Evolutionary conservation across 2,329 filamentous ascomycete species (phyloP), one percentile per base, ranked within the genome.

Genomic region (Dothideomycetes sp.): DNA sequence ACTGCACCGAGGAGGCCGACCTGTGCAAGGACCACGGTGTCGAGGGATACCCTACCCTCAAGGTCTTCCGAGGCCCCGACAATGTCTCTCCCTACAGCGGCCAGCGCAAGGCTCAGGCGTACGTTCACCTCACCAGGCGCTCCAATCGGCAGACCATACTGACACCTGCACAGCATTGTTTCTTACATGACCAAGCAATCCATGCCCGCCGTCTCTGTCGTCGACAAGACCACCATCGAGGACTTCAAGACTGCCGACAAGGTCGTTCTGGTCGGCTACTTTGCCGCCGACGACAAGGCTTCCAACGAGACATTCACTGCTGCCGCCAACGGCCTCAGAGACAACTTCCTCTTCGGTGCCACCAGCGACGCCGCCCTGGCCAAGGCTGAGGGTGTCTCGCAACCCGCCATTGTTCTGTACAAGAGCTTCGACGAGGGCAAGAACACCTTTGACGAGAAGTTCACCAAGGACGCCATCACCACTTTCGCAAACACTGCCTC

Each of bases 161-260:
- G 16, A 22, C 27, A 23, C n/a, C 12, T 30, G 29, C 31, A 24
- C 48, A 74, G 73, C 24, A 78, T 83, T 54, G 64, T 80, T 49
- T 82, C 78, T 18, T 96, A 94, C 74, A 98, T 98, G 91, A 82
- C 86, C 64, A 98, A 96, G 78, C 91, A 96, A 71, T 84, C 85
- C 18, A 77, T 98, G 46, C 91, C 91, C 40, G 84, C 91, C 50
- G 88, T 98, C 50, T 95, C 91, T 5, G 59, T 75, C 49, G 74
- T 98, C 45, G 80, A 76, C 55, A 79, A 82, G 64, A 84, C 89
- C 51, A 86, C 80, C 45, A 70, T 95, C 41, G 84, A 88, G 61
- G 88, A 94, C 56, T 94, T 98, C 80, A 96, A 96, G 81, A 89
- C 82, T 46, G 79, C 88, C 61, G 91, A 98, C 71, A 94, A 95